Percentiles rank a stretch among this genome's conserved stretches.
Conservation (phyloP, 371 early-diverging fungal genomes). For the Entomophthora muscae region DNA sequence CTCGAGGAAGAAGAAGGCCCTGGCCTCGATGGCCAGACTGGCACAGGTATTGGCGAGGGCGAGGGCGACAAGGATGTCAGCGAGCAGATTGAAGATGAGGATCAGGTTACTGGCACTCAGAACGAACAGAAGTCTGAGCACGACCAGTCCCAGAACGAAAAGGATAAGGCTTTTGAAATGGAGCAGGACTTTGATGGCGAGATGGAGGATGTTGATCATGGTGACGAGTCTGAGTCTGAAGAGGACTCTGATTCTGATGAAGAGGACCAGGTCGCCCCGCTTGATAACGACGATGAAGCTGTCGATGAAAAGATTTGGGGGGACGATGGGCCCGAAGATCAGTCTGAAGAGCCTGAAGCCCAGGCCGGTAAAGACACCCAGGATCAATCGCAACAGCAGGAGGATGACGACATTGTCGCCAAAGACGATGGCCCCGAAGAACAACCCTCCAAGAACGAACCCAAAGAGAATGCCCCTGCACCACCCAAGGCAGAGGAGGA, state of each 20-base stretch:
- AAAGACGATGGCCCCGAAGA: constrained; percentile 28
- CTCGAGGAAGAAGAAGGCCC: constrained; percentile 22
- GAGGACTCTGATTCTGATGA: constrained; percentile 36
- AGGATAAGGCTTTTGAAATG: constrained; percentile 92
- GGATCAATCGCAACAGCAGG: constrained; percentile 11
- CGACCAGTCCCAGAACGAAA: constrained; percentile 30
- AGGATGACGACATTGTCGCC: constrained; percentile 44
- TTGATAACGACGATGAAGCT: constrained; percentile 69
- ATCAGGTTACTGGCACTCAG: constrained; percentile 77
- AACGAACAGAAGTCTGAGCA: constrained; percentile 39
- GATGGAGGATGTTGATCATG: constrained; percentile 65
- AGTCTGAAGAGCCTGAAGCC: constrained; percentile 35
- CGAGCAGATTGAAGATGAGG: constrained; percentile 91
- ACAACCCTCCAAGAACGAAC: constrained; percentile 22
- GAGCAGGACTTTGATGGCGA: constrained; percentile 88
- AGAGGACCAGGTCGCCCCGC: constrained; percentile 72
- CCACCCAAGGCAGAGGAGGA: constrained; percentile 16
- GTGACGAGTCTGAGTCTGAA: constrained; percentile 22
- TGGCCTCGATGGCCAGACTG: constrained; percentile 37
- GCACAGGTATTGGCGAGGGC: constrained; percentile 82
- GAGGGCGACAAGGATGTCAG: constrained; percentile 89
- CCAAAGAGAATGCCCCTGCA: constrained; percentile 19
- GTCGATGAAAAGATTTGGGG: constrained; percentile 97
- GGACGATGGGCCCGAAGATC: constrained; percentile 51
- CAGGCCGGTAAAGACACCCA: constrained; percentile 17